phyloP scores from a whole-genome alignment of 2,329 filamentous ascomycete species.

The Didymella lethalis region DNA sequence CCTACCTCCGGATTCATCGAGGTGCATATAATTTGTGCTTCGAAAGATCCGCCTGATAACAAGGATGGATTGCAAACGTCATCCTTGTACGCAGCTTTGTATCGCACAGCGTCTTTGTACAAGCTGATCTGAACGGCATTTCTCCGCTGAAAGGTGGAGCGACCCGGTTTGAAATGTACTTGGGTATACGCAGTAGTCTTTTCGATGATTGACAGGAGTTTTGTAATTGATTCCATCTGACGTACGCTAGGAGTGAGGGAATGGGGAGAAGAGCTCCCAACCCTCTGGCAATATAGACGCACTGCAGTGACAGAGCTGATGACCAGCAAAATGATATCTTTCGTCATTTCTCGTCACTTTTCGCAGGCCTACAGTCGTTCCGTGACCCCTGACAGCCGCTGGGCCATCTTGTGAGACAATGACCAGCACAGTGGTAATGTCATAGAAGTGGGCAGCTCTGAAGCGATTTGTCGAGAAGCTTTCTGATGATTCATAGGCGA shows the following conservation, averaged over 20 bases:
- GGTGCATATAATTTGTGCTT: constrained; percentile 10
- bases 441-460: neutral
- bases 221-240: neutral
- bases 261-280: neutral
- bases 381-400: neutral
- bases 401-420: neutral
- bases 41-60: neutral
- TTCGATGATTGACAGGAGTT: neutral
- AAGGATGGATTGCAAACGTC: neutral
- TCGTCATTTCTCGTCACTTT: neutral
- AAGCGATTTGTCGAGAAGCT: neutral
- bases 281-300: neutral
- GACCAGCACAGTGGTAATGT: neutral
- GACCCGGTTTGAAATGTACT: neutral
- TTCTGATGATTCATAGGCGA: neutral
- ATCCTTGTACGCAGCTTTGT: neutral
- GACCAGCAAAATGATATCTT: neutral
- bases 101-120: constrained; percentile 2
- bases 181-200: neutral
- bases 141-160: neutral
- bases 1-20: neutral
- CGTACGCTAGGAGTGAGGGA: neutral
- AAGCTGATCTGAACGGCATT: neutral
- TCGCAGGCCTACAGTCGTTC: neutral
- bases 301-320: neutral